A percentile compares a stretch with the other conserved stretches of the same genome.
phyloP scores from a whole-genome alignment of 2,329 filamentous ascomycete species.

The Colletotrichum tabaci region DNA sequence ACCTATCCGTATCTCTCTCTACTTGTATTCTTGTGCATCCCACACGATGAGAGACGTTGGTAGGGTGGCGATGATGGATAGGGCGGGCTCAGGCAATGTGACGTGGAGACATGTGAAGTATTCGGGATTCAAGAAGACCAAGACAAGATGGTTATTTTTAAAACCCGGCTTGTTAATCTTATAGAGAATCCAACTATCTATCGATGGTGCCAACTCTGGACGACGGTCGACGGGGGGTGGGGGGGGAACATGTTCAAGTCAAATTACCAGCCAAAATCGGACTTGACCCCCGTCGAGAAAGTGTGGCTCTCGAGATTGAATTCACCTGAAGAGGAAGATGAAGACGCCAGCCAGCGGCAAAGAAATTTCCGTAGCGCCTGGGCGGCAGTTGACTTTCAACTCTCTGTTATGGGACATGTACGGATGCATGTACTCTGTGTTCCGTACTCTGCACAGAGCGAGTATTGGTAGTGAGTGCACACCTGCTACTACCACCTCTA shows the following conservation, averaged over 20 bases:
- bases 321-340: conserved; percentile 17
- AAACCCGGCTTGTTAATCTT: conserved; percentile 18
- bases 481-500: no score
- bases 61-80: conserved; percentile 21
- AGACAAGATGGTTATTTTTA: conserved; percentile 31
- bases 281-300: conserved; percentile 2
- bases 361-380: conserved; percentile 17
- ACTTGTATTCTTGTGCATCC: not conserved
- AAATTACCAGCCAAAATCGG: conserved; percentile 12
- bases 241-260: not conserved
- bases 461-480: no score
- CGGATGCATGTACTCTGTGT: no score
- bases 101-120: conserved; percentile 19
- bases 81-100: conserved; percentile 8
- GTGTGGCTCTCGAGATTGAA: conserved; percentile 19
- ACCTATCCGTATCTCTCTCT: no score
- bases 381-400: not conserved
- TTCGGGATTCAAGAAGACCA: not conserved
- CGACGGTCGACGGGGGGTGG: not conserved
- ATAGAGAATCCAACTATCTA: conserved; percentile 9
- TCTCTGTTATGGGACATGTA: not conserved
- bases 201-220: not conserved
- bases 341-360: conserved; percentile 11
- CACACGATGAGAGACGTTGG: not conserved
- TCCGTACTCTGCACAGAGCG: not conserved